These are phyloP conservation scores for Acorus gramineus DNA, from an alignment of 106 monocot genomes.

Conservation along the genomic window DNA sequence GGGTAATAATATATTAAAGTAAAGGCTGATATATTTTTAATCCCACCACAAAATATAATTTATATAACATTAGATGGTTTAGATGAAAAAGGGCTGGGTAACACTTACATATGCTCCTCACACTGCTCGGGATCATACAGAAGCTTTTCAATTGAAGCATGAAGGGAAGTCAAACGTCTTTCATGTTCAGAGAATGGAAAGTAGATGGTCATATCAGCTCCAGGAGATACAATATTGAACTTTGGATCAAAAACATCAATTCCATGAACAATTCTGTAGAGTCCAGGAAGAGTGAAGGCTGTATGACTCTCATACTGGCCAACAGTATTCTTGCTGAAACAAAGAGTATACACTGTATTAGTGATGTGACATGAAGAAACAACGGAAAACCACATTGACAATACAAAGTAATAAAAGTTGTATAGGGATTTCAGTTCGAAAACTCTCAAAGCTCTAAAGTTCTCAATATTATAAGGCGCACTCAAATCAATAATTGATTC, in stretches of 20 bases:
- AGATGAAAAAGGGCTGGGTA: no score
- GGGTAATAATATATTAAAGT: no score
- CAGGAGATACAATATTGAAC: slow-evolving; percentile 98
- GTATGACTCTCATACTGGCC: slow-evolving; percentile 96
- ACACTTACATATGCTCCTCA: slow-evolving; percentile 70
- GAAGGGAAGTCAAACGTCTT: slow-evolving; percentile 82
- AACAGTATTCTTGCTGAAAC: slow-evolving; percentile 78
- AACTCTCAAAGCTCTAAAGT: no score
- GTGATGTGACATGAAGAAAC: no score
- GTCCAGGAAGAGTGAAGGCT: slow-evolving; percentile 81
- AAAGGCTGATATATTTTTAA: no score
- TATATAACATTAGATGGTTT: no score
- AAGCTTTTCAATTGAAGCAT: slow-evolving; percentile 68
- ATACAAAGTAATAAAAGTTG: no score
- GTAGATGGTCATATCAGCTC: slow-evolving; percentile 79
- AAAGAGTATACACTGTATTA: slow-evolving; percentile 5
- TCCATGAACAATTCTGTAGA: slow-evolving; percentile 87
- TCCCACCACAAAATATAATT: no score
- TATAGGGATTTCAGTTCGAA: no score
- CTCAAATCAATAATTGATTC: no score
- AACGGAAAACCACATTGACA: no score
- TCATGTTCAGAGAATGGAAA: slow-evolving; percentile 69
- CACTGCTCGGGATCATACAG: slow-evolving; percentile 62
- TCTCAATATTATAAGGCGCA: no score
- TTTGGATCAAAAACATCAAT: slow-evolving; percentile 97